Conservation (phyloP, 148 eudicot genomes). For the Rhododendron ferrugineum region DNA sequence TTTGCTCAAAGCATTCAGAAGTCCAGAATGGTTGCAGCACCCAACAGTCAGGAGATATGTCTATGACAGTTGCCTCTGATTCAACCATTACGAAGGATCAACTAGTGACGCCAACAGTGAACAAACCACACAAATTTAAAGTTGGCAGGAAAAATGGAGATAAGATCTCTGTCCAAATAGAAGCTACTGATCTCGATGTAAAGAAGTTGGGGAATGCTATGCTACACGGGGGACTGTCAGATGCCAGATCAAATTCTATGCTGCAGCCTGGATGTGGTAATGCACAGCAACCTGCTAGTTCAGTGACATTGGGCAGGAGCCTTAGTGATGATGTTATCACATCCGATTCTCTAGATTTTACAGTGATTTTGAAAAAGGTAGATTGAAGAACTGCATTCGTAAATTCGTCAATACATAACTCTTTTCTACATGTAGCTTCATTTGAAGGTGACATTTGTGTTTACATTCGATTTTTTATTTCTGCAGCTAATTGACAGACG, state of each 20-base stretch:
- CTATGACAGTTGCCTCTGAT: slow-evolving; percentile 26
- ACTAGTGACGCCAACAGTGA: slow-evolving; percentile 16
- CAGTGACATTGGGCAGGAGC: slow-evolving; percentile 18
- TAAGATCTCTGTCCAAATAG: slow-evolving; percentile 34
- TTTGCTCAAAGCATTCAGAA: slow-evolving; percentile 81
- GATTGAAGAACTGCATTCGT: background rate
- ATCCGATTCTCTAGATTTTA: slow-evolving; percentile 36
- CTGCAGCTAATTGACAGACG: slow-evolving; percentile 70
- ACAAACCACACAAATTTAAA: slow-evolving; percentile 42
- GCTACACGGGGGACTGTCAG: slow-evolving; percentile 24
- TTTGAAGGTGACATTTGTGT: background rate
- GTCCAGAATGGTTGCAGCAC: slow-evolving; percentile 17
- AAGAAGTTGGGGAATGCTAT: slow-evolving; percentile 26
- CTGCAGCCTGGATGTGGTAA: slow-evolving; percentile 32
- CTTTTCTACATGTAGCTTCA: background rate
- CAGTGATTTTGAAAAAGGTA: slow-evolving; percentile 65
- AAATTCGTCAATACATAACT: background rate
- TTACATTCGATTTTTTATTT: slow-evolving; percentile 11
- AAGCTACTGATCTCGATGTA: slow-evolving; percentile 20
- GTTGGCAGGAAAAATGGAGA: slow-evolving; percentile 51
- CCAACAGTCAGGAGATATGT: slow-evolving; percentile 26
- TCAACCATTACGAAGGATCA: slow-evolving; percentile 21
- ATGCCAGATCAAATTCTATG: slow-evolving; percentile 24
- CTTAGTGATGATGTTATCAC: slow-evolving; percentile 28
- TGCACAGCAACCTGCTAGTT: slow-evolving; percentile 22